Evolutionary conservation across 768 basidiomycete genomes (phyloP), one percentile per base, ranked within the genome.

Genomic region (Termitomyces eurrhizus): DNA sequence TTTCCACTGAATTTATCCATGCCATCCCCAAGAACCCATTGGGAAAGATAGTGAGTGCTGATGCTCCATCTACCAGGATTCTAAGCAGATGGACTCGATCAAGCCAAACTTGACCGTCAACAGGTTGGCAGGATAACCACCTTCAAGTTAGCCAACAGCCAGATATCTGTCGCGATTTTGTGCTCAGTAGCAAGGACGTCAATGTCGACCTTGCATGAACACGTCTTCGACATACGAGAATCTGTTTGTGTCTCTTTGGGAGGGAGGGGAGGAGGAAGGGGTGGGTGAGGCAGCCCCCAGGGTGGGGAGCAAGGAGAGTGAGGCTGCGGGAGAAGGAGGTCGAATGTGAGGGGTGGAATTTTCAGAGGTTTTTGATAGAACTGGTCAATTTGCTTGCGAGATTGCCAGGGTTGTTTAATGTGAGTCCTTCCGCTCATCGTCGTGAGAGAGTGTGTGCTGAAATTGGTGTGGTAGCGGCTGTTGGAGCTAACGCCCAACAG

Each of bases 191-290:
- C 86, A 44, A 98, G 79, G 32, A 95, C 92, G 69, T 99, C 96
- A 44, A 93, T 76, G 74, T 98, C 97, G 69, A 99, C 92, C 76
- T 99, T 99, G 64, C 97, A 84, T 14, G 95, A 98, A 74, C 98
- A 99, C 0, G 97, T 99, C 77, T 99, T 97, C 9, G 95, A 96
- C 92, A 68, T 95, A 97, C 42, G 83, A 80, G 77, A 98, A 98
- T 2, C 95, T n/a, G n/a, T n/a, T n/a, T n/a, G n/a, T n/a, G n/a
- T n/a, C n/a, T n/a, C n/a, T n/a, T n/a, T n/a, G n/a, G n/a, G n/a
- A n/a, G n/a, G n/a, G n/a, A n/a, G n/a, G n/a, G n/a, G n/a, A n/a
- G n/a, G n/a, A n/a, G n/a, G n/a, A n/a, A n/a, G n/a, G n/a, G n/a
- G n/a, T n/a, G n/a, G n/a, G n/a, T n/a, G n/a, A n/a, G n/a, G n/a